These are phyloP conservation scores for Sesbania bispinosa DNA, from an alignment of 306 rosid species.

Conservation along the genomic window DNA sequence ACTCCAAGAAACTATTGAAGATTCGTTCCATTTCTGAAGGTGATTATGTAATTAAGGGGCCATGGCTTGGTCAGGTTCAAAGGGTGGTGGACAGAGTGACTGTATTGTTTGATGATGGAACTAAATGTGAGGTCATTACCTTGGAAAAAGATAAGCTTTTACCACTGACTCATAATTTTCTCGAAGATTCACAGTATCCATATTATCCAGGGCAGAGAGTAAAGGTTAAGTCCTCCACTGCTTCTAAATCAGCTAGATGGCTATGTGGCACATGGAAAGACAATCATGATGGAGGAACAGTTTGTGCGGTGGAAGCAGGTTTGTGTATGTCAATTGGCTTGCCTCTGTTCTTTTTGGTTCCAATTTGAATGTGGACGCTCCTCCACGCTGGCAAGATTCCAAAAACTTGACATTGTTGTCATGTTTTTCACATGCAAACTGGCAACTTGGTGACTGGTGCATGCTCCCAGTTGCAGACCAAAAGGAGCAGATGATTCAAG, in stretches of 20 bases:
- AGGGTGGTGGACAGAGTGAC: slow-evolving; percentile 65
- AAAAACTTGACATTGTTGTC: slow-evolving; percentile 65
- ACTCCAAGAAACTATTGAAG: slow-evolving; percentile 63
- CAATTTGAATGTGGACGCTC: slow-evolving; percentile 42
- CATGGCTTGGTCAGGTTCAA: slow-evolving; percentile 89
- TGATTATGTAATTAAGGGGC: slow-evolving; percentile 70
- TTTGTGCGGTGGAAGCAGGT: slow-evolving; percentile 78
- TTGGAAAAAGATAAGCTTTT: slow-evolving; percentile 60
- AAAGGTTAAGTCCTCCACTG: slow-evolving; percentile 51
- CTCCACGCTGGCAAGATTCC: slow-evolving; percentile 62
- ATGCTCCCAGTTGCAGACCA: slow-evolving; percentile 46
- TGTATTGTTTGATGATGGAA: slow-evolving; percentile 76
- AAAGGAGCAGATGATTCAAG: slow-evolving; percentile 31
- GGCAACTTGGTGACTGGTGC: slow-evolving; percentile 99
- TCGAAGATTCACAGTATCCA: slow-evolving; percentile 85
- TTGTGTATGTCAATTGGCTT: slow-evolving; percentile 76
- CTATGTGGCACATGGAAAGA: slow-evolving; percentile 79
- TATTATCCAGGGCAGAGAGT: slow-evolving; percentile 97
- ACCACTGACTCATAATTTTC: slow-evolving; percentile 57
- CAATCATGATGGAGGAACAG: slow-evolving; percentile 68
- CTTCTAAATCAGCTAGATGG: slow-evolving; percentile 71
- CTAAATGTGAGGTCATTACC: slow-evolving; percentile 54
- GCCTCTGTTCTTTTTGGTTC: slow-evolving; percentile 53
- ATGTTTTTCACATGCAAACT: slow-evolving; percentile 75
- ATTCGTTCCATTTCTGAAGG: slow-evolving; percentile 80